Conservation (phyloP, 208 protist species). For the Phytomonas francai region DNA sequence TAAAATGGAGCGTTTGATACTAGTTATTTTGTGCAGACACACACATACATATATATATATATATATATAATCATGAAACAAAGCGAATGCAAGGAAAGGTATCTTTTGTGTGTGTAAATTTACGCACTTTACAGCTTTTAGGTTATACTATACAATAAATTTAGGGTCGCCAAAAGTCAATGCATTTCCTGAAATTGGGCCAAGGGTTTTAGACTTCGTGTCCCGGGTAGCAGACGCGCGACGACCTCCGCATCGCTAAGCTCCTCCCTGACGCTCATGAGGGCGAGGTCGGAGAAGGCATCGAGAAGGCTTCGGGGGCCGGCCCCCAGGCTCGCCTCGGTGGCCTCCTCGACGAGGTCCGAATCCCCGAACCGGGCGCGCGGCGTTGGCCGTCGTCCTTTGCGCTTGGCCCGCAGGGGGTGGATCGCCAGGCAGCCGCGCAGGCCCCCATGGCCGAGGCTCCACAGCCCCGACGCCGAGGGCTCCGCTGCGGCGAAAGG, state of each 20-base stretch:
- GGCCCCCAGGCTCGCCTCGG: not conserved
- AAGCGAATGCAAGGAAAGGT: not conserved
- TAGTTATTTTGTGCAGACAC: not conserved
- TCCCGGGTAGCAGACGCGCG: not conserved
- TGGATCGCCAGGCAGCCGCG: conserved; percentile 12
- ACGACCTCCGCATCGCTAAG: not conserved
- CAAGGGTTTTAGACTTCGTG: not conserved
- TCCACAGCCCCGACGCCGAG: not conserved
- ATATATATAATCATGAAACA: not conserved
- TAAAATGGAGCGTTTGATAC: not conserved
- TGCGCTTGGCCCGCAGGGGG: conserved; percentile 4
- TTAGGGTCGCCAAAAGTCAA: not conserved
- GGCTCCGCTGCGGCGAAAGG: conserved; percentile 1
- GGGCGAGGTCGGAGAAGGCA: conserved; percentile 10
- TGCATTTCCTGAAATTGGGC: not conserved
- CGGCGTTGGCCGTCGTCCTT: not conserved
- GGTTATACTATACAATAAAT: not conserved
- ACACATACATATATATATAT: no score
- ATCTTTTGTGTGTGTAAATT: not conserved
- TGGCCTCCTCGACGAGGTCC: not conserved
- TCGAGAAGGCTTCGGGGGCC: conserved; percentile 2
- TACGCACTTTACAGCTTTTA: not conserved
- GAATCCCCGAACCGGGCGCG: not conserved
- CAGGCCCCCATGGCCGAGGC: conserved; percentile 2
- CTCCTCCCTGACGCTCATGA: not conserved